Conservation (phyloP, 2,329 filamentous ascomycete genomes). For the Cladophialophora yegresii region DNA sequence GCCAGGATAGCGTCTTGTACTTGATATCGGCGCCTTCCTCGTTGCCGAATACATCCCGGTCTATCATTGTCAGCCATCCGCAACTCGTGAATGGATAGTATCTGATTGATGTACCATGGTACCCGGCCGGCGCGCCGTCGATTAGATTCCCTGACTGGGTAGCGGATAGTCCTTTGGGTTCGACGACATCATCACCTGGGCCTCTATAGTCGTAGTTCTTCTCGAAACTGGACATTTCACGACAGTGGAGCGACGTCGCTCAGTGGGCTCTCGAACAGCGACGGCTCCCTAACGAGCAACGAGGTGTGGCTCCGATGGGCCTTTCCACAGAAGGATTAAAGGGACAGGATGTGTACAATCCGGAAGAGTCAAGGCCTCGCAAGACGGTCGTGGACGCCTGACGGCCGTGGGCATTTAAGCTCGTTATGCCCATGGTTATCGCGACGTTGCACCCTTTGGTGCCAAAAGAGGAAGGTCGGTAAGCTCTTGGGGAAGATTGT, state of each 20-base stretch:
- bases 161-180: slow-evolving; percentile 15
- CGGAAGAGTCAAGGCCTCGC: neutral
- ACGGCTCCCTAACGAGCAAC: neutral
- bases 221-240: slow-evolving; percentile 18
- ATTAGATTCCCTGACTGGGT: slow-evolving; percentile 2
- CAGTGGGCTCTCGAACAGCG: neutral
- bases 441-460: neutral
- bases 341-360: neutral
- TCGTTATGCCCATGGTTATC: slow-evolving; percentile 9
- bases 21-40: slow-evolving; percentile 49
- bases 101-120: slow-evolving; percentile 18
- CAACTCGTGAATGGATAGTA: neutral
- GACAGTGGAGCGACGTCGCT: neutral
- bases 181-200: slow-evolving; percentile 13
- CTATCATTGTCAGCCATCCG: slow-evolving; percentile 5
- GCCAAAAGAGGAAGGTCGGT: slow-evolving; percentile 19
- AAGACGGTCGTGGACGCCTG: neutral
- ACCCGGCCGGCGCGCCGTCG: slow-evolving; percentile 15
- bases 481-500: slow-evolving; percentile 5
- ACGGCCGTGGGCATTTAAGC: neutral
- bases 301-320: neutral
- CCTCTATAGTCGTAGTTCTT: slow-evolving; percentile 21
- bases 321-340: neutral
- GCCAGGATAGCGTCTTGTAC: slow-evolving; percentile 58
- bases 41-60: slow-evolving; percentile 48